These are phyloP conservation scores for Brassica hybrid DNA, from an alignment of 441 rosid species.

Conservation along the genomic window DNA sequence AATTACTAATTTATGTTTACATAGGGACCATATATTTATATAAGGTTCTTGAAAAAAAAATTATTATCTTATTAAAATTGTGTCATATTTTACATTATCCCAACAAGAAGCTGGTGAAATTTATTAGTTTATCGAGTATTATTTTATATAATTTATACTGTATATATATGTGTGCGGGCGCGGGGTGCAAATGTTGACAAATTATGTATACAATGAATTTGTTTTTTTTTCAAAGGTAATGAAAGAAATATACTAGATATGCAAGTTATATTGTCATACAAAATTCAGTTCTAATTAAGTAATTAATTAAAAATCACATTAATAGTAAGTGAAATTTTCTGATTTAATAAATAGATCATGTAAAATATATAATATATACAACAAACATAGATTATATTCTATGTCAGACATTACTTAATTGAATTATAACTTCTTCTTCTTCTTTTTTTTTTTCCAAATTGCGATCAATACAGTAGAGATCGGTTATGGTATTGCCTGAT, in stretches of 20 bases:
- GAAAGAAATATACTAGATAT: neutral
- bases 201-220: neutral
- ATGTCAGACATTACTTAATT: neutral
- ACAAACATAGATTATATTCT: neutral
- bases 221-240: neutral
- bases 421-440: neutral
- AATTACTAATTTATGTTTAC: too few species aligned
- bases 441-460: too few species aligned
- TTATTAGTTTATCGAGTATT: too few species aligned
- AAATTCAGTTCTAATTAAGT: neutral
- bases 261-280: neutral
- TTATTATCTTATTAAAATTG: too few species aligned
- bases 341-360: neutral
- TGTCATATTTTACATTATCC: too few species aligned
- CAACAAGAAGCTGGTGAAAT: too few species aligned
- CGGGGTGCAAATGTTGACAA: neutral
- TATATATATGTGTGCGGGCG: too few species aligned
- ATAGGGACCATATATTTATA: too few species aligned
- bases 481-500: constrained; percentile 4
- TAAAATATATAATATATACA: neutral
- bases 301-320: neutral
- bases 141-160: too few species aligned
- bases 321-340: neutral
- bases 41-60: too few species aligned
- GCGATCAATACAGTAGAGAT: neutral